These are phyloP conservation scores for Phalaenopsis equestris DNA, from an alignment of 106 monocot genomes.

Conservation along the genomic window DNA sequence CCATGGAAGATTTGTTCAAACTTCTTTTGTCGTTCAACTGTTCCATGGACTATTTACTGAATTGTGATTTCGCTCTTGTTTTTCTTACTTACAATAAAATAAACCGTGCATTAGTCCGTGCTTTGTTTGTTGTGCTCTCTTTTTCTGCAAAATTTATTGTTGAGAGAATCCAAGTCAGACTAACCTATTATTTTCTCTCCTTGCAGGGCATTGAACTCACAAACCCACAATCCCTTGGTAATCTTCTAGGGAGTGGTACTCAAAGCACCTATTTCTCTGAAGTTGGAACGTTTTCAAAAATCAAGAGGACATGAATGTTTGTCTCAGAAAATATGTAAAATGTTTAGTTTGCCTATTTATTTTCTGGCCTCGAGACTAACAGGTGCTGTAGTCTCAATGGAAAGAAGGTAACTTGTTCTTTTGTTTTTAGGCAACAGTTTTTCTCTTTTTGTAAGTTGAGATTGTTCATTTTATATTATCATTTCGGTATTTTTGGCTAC, in stretches of 20 bases:
- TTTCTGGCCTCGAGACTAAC: neutral
- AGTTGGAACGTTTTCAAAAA: slow-evolving; percentile 64
- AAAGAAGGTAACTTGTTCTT: neutral
- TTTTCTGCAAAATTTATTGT: neutral
- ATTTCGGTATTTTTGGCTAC: too few species aligned
- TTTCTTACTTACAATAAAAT: too few species aligned
- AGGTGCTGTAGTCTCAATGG: neutral
- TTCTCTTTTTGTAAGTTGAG: neutral
- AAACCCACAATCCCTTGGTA: slow-evolving; percentile 57
- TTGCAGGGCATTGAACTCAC: slow-evolving; percentile 66
- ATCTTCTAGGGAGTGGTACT: slow-evolving; percentile 56
- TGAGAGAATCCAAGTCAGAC: neutral
- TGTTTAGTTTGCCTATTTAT: neutral
- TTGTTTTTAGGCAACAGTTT: neutral
- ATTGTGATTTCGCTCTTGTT: too few species aligned
- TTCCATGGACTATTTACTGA: too few species aligned
- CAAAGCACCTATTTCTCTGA: slow-evolving; percentile 84
- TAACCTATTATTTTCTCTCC: neutral
- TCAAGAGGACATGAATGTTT: slow-evolving; percentile 33
- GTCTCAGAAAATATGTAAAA: neutral
- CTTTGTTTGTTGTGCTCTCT: too few species aligned
- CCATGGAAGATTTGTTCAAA: too few species aligned
- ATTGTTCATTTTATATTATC: neutral
- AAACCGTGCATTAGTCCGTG: too few species aligned
- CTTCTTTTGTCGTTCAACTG: too few species aligned